Percentiles rank a stretch among this genome's conserved stretches.
Conservation (phyloP, 169 alveolate species). For the Eimeria necatrix region DNA sequence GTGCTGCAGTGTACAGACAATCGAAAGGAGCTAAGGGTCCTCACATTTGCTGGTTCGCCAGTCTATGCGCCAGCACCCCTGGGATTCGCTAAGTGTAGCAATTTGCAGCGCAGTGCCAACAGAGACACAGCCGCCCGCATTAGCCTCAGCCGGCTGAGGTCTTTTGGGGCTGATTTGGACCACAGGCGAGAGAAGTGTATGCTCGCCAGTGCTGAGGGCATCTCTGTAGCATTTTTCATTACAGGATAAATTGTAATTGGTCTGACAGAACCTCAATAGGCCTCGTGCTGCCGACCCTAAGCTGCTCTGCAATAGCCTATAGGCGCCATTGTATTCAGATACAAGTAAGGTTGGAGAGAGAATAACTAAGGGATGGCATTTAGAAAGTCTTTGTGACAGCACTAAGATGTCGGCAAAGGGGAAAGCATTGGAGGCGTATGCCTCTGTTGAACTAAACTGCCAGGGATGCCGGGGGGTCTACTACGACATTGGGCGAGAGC, state of each 20-base stretch:
- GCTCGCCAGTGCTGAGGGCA: not conserved
- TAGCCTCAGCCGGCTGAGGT: not conserved
- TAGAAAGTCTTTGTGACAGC: no score
- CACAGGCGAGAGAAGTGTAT: conserved; percentile 14
- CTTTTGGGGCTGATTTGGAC: conserved; percentile 29
- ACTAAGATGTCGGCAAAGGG: no score
- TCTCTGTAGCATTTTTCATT: not conserved
- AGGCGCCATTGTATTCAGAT: no score
- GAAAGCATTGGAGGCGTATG: no score
- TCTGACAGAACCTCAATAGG: not conserved
- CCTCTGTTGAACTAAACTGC: no score
- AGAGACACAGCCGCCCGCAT: not conserved
- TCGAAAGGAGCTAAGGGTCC: not conserved
- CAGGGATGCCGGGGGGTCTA: no score
- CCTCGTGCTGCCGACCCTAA: no score
- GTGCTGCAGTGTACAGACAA: conserved; percentile 27
- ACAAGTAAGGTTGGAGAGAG: no score
- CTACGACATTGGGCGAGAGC: no score
- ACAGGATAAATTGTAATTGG: not conserved
- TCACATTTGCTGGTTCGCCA: not conserved
- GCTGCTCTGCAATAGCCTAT: no score
- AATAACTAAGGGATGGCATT: no score
- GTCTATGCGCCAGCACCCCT: no score
- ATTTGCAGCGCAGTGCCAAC: not conserved
- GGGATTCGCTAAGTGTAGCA: not conserved